Conservation (phyloP, 176 grass and related monocot genomes). For the Triticum dicoccoides region DNA sequence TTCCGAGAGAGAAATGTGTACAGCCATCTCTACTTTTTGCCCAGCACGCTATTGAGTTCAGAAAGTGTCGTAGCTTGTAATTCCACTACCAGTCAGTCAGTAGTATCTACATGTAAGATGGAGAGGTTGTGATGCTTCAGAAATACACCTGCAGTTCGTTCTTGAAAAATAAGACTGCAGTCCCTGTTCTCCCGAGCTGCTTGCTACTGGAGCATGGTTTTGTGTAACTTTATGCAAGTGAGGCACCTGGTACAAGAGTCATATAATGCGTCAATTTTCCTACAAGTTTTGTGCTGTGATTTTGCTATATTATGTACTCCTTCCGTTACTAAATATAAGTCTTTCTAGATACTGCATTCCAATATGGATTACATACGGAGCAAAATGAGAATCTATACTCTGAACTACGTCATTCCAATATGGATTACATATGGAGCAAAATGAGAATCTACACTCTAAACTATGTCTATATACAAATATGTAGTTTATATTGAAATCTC, state of each 20-base stretch:
- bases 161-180: constrained; percentile 28
- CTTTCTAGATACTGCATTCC: too few species aligned
- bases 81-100: background rate
- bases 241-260: background rate
- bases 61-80: constrained; percentile 32
- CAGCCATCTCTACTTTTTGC: constrained; percentile 44
- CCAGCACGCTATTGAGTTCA: constrained; percentile 23
- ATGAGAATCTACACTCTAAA: too few species aligned
- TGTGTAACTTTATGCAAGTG: background rate
- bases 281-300: constrained; percentile 5
- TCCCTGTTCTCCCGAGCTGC: background rate
- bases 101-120: constrained; percentile 29
- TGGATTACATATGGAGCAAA: too few species aligned
- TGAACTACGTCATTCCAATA: too few species aligned
- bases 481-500: too few species aligned
- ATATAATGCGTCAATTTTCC: constrained; percentile 12
- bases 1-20: constrained; percentile 51
- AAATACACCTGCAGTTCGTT: constrained; percentile 33
- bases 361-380: too few species aligned
- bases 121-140: background rate
- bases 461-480: too few species aligned
- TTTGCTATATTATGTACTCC: background rate
- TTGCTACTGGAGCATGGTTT: constrained; percentile 15
- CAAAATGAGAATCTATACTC: too few species aligned
- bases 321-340: too few species aligned